Evolutionary conservation across 179 eudicot species (phyloP).

Genomic region (Actinidia arguta): DNA sequence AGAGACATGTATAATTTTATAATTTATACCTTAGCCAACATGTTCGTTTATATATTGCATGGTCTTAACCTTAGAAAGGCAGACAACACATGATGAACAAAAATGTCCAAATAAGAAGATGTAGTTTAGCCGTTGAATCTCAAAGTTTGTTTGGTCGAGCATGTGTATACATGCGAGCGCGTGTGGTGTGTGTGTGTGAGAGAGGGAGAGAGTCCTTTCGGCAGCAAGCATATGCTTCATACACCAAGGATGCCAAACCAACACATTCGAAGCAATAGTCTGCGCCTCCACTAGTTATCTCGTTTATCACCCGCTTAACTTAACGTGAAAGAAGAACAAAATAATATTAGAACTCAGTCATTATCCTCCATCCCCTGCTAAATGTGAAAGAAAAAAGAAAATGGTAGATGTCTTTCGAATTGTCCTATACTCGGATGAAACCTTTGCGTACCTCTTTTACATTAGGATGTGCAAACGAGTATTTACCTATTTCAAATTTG

Average conservation of each 20-base stretch:
- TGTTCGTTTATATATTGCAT: neutral
- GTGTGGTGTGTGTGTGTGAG: neutral
- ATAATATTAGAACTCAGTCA: neutral
- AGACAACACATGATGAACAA: neutral
- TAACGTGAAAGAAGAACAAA: neutral
- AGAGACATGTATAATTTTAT: neutral
- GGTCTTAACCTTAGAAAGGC: neutral
- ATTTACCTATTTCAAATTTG: conserved; percentile 74
- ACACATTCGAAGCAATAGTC: conserved; percentile 97
- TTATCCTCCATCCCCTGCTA: conserved; percentile 5
- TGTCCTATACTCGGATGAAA: neutral
- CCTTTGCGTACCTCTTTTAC: neutral
- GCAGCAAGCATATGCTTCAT: conserved; percentile 80
- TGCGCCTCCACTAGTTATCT: conserved; percentile 93
- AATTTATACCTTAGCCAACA: neutral
- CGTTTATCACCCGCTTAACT: conserved; percentile 67
- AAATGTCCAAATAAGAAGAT: neutral
- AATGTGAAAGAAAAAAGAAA: neutral
- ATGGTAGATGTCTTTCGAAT: neutral
- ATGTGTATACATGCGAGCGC: neutral
- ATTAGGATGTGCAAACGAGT: neutral
- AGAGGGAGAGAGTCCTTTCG: conserved; percentile 56
- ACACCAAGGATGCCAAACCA: conserved; percentile 72
- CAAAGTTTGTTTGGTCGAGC: neutral
- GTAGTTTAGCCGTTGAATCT: neutral